Evolutionary conservation across 768 basidiomycete species (phyloP).

Genomic region (Neoboletus subvelutipes): DNA sequence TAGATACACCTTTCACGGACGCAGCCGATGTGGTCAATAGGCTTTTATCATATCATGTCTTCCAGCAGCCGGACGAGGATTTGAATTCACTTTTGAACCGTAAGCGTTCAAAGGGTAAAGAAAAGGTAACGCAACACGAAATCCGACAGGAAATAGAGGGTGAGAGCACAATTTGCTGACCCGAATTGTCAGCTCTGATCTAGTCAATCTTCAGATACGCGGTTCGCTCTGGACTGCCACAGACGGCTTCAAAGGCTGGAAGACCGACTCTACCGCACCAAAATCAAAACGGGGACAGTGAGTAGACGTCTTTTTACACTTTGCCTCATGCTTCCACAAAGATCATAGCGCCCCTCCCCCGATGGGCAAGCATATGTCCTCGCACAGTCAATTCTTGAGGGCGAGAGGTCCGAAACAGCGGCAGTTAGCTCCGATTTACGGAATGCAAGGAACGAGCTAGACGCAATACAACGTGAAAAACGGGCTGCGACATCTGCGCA

Average conservation of each 20-base stretch:
- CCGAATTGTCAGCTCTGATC: constrained; percentile 1
- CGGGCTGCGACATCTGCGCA: constrained; percentile 44
- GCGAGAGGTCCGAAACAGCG: constrained; percentile 62
- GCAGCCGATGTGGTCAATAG: constrained; percentile 63
- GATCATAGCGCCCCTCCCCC: constrained; percentile 53
- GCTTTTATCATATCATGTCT: constrained; percentile 77
- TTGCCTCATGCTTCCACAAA: constrained; percentile 1
- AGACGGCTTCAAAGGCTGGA: constrained; percentile 55
- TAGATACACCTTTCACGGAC: constrained; percentile 67
- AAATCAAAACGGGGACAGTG: constrained; percentile 57
- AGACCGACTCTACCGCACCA: constrained; percentile 56
- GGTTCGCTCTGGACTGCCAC: constrained; percentile 66
- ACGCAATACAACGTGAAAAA: constrained; percentile 68
- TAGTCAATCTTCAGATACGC: constrained; percentile 51
- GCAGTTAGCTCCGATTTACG: constrained; percentile 59
- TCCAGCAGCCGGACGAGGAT: constrained; percentile 73
- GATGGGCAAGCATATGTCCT: constrained; percentile 65
- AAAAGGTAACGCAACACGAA: constrained; percentile 49
- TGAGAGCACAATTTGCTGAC: constrained; percentile 26
- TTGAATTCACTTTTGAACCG: constrained; percentile 34
- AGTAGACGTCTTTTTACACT: constrained; percentile 18
- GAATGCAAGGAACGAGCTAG: constrained; percentile 60
- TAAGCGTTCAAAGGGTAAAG: constrained; percentile 56
- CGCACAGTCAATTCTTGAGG: constrained; percentile 62
- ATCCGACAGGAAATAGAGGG: constrained; percentile 52